Percentiles rank a stretch among this genome's conserved stretches.
Conservation (phyloP, 1,139 yeast species). For the Barnettozyma hawaiiensis region DNA sequence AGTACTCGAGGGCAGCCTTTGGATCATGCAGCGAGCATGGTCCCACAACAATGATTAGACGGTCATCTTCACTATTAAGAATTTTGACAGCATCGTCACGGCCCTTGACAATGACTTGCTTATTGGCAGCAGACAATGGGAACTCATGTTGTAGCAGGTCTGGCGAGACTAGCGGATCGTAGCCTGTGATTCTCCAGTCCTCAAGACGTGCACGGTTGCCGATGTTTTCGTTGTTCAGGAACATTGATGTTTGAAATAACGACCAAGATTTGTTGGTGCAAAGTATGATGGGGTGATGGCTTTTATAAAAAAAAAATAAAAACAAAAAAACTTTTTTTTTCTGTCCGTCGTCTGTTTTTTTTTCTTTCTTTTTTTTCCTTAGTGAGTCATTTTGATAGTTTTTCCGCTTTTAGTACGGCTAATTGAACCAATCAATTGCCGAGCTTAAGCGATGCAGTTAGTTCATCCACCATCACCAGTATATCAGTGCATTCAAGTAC, state of each 20-base stretch:
- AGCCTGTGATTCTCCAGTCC: slow-evolving; percentile 93
- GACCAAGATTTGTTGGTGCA: neutral
- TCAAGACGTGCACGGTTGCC: slow-evolving; percentile 81
- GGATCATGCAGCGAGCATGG: slow-evolving; percentile 98
- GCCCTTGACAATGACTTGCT: slow-evolving; percentile 61
- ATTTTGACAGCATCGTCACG: slow-evolving; percentile 71
- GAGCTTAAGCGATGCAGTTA: too few relatives aligned
- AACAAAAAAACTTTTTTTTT: neutral
- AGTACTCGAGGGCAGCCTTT: slow-evolving; percentile 85
- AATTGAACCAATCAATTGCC: too few relatives aligned
- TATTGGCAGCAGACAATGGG: slow-evolving; percentile 60
- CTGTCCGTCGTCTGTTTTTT: neutral
- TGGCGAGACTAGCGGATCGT: slow-evolving; percentile 93
- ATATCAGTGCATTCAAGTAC: too few relatives aligned
- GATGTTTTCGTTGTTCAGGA: slow-evolving; percentile 72
- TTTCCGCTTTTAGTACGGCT: too few relatives aligned
- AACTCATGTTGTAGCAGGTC: slow-evolving; percentile 87
- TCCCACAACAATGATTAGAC: slow-evolving; percentile 79
- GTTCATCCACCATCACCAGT: too few relatives aligned
- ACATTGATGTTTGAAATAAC: slow-evolving; percentile 42
- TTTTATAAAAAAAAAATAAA: too few relatives aligned
- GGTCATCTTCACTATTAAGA: slow-evolving; percentile 71
- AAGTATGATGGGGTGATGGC: neutral
- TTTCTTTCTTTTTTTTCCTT: neutral
- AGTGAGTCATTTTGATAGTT: neutral